These are phyloP conservation scores for Mortierella hygrophila DNA, from an alignment of 192 early-diverging fungal genomes.

Conservation along the genomic window DNA sequence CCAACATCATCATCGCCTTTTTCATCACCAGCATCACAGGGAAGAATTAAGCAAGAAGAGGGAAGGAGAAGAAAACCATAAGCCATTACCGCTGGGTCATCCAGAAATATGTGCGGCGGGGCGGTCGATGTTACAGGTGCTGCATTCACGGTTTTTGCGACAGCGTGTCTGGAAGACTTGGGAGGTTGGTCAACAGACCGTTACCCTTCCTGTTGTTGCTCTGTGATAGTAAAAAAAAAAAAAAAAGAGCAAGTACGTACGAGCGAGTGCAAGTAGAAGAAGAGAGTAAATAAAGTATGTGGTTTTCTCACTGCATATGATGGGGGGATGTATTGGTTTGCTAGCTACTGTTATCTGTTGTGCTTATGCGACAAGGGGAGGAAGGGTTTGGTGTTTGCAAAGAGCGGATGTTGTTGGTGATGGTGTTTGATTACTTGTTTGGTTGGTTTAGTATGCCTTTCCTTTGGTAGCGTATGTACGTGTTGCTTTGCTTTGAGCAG, in stretches of 20 bases:
- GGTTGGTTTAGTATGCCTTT: neutral
- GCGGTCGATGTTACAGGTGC: conserved; percentile 16
- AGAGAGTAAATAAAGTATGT: neutral
- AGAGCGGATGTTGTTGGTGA: too few species aligned
- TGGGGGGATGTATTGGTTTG: too few species aligned
- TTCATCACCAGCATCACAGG: neutral
- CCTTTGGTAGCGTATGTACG: neutral
- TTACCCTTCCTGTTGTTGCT: conserved; percentile 41
- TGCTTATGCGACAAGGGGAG: too few species aligned
- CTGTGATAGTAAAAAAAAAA: conserved; percentile 10
- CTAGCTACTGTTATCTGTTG: too few species aligned
- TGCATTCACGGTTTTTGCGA: conserved; percentile 33
- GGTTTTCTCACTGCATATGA: too few species aligned
- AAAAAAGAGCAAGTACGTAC: neutral
- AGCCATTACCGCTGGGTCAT: neutral
- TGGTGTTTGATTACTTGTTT: neutral
- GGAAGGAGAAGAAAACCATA: neutral
- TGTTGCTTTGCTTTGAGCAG: neutral
- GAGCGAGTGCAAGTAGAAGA: neutral
- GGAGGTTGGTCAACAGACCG: conserved; percentile 36
- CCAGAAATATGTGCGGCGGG: conserved; percentile 34
- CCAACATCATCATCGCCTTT: neutral
- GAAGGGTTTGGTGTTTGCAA: too few species aligned
- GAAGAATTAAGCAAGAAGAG: neutral
- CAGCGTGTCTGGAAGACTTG: conserved; percentile 24